Percentiles rank a stretch among this genome's conserved stretches.
Conservation (phyloP, 495 filamentous ascomycete genomes). For the Daldinia loculata region DNA sequence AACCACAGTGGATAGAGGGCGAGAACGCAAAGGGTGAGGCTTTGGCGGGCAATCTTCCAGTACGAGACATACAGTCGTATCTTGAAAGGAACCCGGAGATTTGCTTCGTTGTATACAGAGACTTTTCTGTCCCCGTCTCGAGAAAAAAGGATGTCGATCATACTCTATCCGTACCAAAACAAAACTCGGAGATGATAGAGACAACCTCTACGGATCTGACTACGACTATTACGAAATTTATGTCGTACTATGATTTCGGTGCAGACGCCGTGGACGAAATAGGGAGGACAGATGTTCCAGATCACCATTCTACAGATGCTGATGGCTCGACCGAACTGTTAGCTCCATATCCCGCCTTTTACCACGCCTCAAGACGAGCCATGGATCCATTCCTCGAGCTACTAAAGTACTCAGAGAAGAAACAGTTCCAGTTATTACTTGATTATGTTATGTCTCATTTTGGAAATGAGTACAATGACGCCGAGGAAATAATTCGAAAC, state of each 20-base stretch:
- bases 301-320: neutral
- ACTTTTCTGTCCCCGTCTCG: neutral
- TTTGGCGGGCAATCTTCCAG: neutral
- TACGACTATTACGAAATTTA: neutral
- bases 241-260: neutral
- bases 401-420: neutral
- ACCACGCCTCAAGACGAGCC: neutral
- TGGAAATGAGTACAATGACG: neutral
- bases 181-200: slow-evolving; percentile 6
- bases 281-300: neutral
- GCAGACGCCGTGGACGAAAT: neutral
- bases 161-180: neutral
- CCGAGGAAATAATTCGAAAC: neutral
- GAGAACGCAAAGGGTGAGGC: neutral
- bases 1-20: neutral
- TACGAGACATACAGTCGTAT: neutral
- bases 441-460: neutral
- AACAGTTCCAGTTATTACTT: neutral
- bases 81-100: neutral
- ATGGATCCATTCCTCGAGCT: neutral
- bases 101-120: slow-evolving; percentile 5
- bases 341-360: slow-evolving; percentile 9
- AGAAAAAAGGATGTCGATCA: neutral
- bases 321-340: neutral
- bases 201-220: neutral